Conservation (phyloP, 495 filamentous ascomycete species). For the Lepraria neglecta region DNA sequence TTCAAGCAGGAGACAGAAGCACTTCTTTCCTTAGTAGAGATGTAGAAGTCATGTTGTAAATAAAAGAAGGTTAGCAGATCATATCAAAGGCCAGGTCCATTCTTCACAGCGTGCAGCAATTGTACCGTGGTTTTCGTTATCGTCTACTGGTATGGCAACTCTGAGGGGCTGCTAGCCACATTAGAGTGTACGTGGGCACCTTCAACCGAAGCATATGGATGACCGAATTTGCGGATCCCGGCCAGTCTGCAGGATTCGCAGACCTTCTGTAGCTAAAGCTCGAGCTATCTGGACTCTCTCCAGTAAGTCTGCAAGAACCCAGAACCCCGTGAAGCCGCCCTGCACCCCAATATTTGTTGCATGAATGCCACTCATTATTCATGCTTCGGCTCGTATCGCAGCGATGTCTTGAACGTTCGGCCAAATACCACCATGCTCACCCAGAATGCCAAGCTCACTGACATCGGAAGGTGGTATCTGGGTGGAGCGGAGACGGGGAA, state of each 20-base stretch:
- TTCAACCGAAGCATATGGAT: slow-evolving; percentile 58
- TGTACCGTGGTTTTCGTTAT: slow-evolving; percentile 69
- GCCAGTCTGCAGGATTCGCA: slow-evolving; percentile 50
- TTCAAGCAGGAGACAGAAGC: too few species aligned
- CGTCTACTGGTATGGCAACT: slow-evolving; percentile 72
- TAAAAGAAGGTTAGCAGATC: background rate
- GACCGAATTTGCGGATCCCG: slow-evolving; percentile 59
- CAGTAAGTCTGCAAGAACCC: slow-evolving; percentile 9
- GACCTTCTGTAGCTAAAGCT: slow-evolving; percentile 26
- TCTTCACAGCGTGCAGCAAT: slow-evolving; percentile 46
- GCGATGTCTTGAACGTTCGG: slow-evolving; percentile 54
- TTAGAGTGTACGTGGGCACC: slow-evolving; percentile 53
- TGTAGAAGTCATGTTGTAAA: background rate
- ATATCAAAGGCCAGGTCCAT: slow-evolving; percentile 26
- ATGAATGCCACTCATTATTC: slow-evolving; percentile 65
- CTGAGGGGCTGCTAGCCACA: slow-evolving; percentile 63
- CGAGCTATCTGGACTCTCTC: slow-evolving; percentile 23
- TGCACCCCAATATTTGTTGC: slow-evolving; percentile 25
- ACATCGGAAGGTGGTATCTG: slow-evolving; percentile 21
- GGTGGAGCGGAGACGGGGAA: slow-evolving; percentile 15
- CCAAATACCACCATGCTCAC: slow-evolving; percentile 39
- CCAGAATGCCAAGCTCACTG: slow-evolving; percentile 38
- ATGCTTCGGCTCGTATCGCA: slow-evolving; percentile 68
- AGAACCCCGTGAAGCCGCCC: too few species aligned
- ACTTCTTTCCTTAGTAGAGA: background rate